phyloP scores from a whole-genome alignment of 495 filamentous ascomycete species.

The Penicillium herquei region DNA sequence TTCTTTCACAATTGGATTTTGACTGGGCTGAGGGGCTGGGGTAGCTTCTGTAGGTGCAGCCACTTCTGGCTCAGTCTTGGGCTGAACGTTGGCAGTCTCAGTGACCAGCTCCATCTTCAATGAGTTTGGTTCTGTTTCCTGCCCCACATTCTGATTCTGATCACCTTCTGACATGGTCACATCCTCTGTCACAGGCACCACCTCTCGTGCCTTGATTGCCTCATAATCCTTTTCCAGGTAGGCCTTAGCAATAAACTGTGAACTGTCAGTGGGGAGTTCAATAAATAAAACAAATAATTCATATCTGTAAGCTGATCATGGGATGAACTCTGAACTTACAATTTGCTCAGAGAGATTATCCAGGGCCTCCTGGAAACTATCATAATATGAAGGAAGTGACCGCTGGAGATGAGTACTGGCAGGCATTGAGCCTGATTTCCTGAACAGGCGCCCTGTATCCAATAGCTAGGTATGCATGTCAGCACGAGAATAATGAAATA shows the following conservation, averaged over 20 bases:
- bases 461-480: slow-evolving; percentile 35
- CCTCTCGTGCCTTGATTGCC: slow-evolving; percentile 35
- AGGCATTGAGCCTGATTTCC: slow-evolving; percentile 35
- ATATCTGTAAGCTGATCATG: not conserved
- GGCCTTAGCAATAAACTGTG: slow-evolving; percentile 46
- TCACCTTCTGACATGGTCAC: slow-evolving; percentile 32
- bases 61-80: slow-evolving; percentile 13
- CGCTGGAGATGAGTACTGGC: slow-evolving; percentile 39
- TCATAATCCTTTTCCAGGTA: slow-evolving; percentile 48
- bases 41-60: slow-evolving; percentile 13
- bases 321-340: slow-evolving; percentile 31
- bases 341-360: slow-evolving; percentile 54
- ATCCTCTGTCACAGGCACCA: slow-evolving; percentile 30
- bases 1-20: slow-evolving; percentile 22
- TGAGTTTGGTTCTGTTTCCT: slow-evolving; percentile 10
- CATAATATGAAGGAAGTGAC: slow-evolving; percentile 43
- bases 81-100: slow-evolving; percentile 12
- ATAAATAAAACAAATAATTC: not conserved
- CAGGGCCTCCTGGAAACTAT: slow-evolving; percentile 47
- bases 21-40: slow-evolving; percentile 12
- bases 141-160: slow-evolving; percentile 14
- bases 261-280: not conserved
- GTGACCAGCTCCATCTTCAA: slow-evolving; percentile 16
- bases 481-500: not conserved
- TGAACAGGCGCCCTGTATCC: slow-evolving; percentile 49